phyloP scores from a whole-genome alignment of 208 protist genomes.

The Leptomonas pyrrhocoris region DNA sequence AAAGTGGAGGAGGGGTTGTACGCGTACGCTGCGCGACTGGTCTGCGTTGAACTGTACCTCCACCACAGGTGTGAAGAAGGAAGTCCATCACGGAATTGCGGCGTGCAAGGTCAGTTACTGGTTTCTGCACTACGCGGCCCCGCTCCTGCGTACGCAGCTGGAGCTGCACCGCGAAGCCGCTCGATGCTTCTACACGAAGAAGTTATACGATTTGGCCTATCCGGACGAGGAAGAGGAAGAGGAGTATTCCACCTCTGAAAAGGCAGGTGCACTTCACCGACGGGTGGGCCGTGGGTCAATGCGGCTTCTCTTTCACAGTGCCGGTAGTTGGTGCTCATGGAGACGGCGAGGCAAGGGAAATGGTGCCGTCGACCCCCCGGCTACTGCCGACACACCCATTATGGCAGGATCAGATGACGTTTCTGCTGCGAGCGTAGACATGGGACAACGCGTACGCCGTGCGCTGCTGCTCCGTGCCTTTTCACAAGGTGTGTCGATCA shows the following conservation, averaged over 20 bases:
- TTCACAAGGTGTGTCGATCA: conserved; percentile 18
- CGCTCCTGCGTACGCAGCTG: conserved; percentile 13
- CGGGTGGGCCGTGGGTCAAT: neutral
- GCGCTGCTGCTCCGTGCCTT: conserved; percentile 21
- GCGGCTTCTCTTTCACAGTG: neutral
- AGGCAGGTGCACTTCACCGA: neutral
- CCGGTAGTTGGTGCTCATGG: neutral
- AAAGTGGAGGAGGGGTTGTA: conserved; percentile 13
- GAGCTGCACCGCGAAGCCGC: conserved; percentile 18
- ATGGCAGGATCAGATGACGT: too few species aligned
- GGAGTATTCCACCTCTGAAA: too few species aligned
- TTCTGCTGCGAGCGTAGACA: neutral
- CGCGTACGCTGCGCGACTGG: neutral
- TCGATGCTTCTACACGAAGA: conserved; percentile 14
- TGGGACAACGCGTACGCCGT: neutral
- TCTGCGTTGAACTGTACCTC: neutral
- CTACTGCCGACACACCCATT: neutral
- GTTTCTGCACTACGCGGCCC: conserved; percentile 31
- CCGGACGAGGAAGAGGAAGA: neutral
- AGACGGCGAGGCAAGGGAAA: neutral
- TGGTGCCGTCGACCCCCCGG: too few species aligned
- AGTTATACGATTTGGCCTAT: conserved; percentile 19
- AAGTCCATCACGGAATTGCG: neutral
- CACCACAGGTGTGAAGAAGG: neutral
- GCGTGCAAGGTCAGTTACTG: conserved; percentile 30